A percentile compares a stretch with the other conserved stretches of the same genome.
Conservation (phyloP, 164 flowering plant genomes). For the Magnolia officinalis region DNA sequence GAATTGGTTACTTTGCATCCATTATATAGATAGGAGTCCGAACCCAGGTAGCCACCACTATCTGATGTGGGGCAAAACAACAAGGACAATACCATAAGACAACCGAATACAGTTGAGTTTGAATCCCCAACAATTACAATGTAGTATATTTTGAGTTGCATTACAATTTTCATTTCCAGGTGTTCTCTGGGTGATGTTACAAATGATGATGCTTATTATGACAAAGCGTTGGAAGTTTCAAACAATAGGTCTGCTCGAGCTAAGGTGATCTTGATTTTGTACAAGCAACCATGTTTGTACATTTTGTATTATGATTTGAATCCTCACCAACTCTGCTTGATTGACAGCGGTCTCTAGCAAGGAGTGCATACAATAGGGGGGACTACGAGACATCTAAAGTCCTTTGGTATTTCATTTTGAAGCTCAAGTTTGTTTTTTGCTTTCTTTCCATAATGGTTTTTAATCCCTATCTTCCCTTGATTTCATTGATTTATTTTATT, state of each 20-base stretch:
- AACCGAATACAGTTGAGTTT: too few relatives aligned
- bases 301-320: neutral
- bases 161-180: constrained; percentile 32
- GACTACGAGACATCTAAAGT: constrained; percentile 67
- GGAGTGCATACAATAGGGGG: constrained; percentile 87
- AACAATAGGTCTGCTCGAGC: constrained; percentile 78
- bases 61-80: too few relatives aligned
- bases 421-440: neutral
- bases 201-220: constrained; percentile 61
- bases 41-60: too few relatives aligned
- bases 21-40: too few relatives aligned
- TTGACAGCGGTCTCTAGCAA: constrained; percentile 81
- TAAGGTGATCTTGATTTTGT: constrained; percentile 38
- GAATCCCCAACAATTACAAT: neutral
- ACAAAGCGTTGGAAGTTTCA: constrained; percentile 89
- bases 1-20: too few relatives aligned
- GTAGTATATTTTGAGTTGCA: neutral
- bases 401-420: constrained; percentile 45
- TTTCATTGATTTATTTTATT: too few relatives aligned
- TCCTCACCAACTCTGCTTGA: constrained; percentile 5
- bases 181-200: constrained; percentile 94
- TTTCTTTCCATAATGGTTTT: neutral
- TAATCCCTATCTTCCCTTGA: neutral
- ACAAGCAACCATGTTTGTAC: neutral
- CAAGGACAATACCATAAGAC: too few relatives aligned